Percentiles rank a stretch among this genome's conserved stretches.
These are phyloP conservation scores for Meira miltonrushii DNA, from an alignment of 1,284 basidiomycete genomes.

Conservation along the genomic window DNA sequence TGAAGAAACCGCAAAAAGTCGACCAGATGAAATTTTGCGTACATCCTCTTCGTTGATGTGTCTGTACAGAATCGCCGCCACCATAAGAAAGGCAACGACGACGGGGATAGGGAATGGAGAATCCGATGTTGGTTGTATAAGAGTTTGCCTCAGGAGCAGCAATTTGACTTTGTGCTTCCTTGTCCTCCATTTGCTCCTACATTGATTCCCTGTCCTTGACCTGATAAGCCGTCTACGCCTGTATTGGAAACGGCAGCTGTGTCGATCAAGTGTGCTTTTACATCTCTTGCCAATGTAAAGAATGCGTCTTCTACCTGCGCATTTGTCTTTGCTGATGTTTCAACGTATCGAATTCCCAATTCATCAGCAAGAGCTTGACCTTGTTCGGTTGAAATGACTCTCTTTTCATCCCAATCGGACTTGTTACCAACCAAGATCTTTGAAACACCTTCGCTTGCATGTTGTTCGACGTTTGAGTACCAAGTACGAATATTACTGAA, in stretches of 20 bases:
- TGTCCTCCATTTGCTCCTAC: slow-evolving; percentile 1
- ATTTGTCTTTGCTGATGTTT: slow-evolving; percentile 96
- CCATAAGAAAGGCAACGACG: background rate
- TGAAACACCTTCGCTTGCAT: slow-evolving; percentile 96
- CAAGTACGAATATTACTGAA: slow-evolving; percentile 99
- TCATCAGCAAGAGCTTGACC: slow-evolving; percentile 69
- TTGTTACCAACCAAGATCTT: slow-evolving; percentile 99
- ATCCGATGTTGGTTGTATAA: background rate
- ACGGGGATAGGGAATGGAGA: background rate
- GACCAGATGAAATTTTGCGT: too few species aligned
- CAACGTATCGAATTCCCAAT: slow-evolving; percentile 90
- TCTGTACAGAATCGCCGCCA: too few species aligned
- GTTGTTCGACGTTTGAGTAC: slow-evolving; percentile 97
- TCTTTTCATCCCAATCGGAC: slow-evolving; percentile 97
- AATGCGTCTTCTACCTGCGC: slow-evolving; percentile 98
- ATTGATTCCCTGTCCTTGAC: slow-evolving; percentile 1
- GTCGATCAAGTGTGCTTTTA: slow-evolving; percentile 89
- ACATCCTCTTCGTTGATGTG: too few species aligned
- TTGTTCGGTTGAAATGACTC: slow-evolving; percentile 79
- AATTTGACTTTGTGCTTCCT: background rate
- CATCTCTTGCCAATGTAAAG: slow-evolving; percentile 78
- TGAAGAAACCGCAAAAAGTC: too few species aligned
- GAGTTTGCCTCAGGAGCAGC: background rate
- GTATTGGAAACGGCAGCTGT: slow-evolving; percentile 42
- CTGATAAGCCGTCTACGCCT: background rate